phyloP scores from a whole-genome alignment of 2,329 filamentous ascomycete species.

The Paecilomyces sp. region DNA sequence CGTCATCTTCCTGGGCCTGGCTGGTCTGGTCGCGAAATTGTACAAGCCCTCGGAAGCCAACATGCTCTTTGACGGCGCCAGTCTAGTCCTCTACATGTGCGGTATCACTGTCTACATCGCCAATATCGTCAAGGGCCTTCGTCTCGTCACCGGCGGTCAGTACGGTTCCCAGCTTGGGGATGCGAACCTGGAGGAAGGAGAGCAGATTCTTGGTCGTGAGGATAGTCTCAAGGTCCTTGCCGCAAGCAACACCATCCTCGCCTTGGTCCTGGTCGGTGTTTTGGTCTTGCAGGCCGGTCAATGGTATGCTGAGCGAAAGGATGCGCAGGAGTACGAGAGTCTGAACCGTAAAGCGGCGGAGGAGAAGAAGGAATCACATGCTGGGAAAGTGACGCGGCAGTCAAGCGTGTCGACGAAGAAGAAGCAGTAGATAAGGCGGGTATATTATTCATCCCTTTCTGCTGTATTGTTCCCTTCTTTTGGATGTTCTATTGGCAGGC shows the following conservation, averaged over 20 bases:
- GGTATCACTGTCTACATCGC: conserved; percentile 88
- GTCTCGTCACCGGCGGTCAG: conserved; percentile 68
- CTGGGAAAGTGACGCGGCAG: conserved; percentile 14
- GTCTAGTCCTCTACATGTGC: conserved; percentile 68
- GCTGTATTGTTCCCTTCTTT: background rate
- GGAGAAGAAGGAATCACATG: conserved; percentile 8
- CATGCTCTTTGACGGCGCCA: conserved; percentile 82
- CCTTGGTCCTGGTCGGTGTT: conserved; percentile 84
- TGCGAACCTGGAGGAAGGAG: conserved; percentile 42
- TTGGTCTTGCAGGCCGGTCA: conserved; percentile 90
- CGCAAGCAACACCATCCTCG: conserved; percentile 93
- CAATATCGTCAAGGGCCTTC: conserved; percentile 92
- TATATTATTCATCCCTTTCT: background rate
- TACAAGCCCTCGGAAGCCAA: conserved; percentile 92
- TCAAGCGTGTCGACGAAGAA: conserved; percentile 23
- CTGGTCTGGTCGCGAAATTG: conserved; percentile 88
- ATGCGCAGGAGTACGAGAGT: conserved; percentile 68
- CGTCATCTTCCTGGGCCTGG: conserved; percentile 77
- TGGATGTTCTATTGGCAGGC: background rate
- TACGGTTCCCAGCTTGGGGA: conserved; percentile 47
- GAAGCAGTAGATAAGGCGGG: conserved; percentile 16
- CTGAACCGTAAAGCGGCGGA: conserved; percentile 45
- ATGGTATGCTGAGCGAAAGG: conserved; percentile 97
- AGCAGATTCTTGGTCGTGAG: conserved; percentile 69
- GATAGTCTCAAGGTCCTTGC: conserved; percentile 86